Conservation (phyloP, 495 filamentous ascomycete genomes). For the Aspergillus avenaceus region DNA sequence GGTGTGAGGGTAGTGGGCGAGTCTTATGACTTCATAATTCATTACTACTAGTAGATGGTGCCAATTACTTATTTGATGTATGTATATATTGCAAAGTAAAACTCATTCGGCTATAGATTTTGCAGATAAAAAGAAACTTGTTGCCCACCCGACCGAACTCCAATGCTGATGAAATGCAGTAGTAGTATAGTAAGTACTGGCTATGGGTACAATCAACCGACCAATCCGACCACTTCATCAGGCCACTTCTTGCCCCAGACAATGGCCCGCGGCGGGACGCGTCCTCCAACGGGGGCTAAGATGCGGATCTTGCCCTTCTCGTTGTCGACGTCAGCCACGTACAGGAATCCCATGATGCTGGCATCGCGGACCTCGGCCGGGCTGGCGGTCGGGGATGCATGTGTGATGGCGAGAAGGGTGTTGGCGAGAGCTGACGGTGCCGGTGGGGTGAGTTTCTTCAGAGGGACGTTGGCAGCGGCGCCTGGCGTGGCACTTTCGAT, state of each 20-base stretch:
- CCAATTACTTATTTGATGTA: no score
- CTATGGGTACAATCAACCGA: constrained; percentile 40
- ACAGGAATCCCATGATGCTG: constrained; percentile 87
- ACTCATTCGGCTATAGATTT: background rate
- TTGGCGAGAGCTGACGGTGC: constrained; percentile 39
- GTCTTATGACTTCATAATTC: background rate
- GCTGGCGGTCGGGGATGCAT: constrained; percentile 60
- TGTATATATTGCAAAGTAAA: background rate
- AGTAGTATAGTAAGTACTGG: no score
- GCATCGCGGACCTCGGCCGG: constrained; percentile 74
- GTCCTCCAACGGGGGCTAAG: constrained; percentile 74
- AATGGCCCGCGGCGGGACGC: constrained; percentile 71
- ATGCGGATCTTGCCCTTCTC: constrained; percentile 77
- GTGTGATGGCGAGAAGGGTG: constrained; percentile 76
- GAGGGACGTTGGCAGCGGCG: constrained; percentile 14
- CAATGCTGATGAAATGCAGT: background rate
- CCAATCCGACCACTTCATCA: constrained; percentile 45
- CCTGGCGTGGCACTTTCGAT: constrained; percentile 5
- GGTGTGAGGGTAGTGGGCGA: background rate
- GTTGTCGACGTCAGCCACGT: constrained; percentile 84
- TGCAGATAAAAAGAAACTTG: no score
- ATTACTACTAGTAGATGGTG: no score
- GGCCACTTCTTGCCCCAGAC: constrained; percentile 58
- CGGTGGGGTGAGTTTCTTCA: constrained; percentile 35
- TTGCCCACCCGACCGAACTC: background rate